A percentile compares a stretch with the other conserved stretches of the same genome.
Conservation (phyloP, 768 basidiomycete species). For the Termitomyces sp. region DNA sequence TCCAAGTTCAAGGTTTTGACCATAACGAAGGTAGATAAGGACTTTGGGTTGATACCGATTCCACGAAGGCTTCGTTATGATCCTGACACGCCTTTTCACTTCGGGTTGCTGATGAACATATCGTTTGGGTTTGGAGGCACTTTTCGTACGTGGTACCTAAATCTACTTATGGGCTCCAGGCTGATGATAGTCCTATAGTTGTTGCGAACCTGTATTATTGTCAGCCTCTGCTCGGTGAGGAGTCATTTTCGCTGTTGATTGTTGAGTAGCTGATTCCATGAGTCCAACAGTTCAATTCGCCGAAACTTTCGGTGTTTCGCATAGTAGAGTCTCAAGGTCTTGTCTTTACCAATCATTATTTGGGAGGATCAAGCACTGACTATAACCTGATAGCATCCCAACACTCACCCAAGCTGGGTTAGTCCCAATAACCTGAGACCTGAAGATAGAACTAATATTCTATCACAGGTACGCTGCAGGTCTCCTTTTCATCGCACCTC, state of each 20-base stretch:
- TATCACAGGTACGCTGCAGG: conserved; percentile 65
- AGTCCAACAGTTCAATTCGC: conserved; percentile 6
- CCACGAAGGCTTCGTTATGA: conserved; percentile 11
- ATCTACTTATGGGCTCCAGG: not conserved
- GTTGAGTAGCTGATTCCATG: too few species aligned
- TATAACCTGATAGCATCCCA: conserved; percentile 4
- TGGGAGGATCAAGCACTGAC: not conserved
- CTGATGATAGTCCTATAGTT: not conserved
- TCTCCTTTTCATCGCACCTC: conserved; percentile 71
- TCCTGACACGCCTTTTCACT: conserved; percentile 8
- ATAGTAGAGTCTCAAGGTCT: conserved; percentile 11
- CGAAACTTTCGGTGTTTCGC: conserved; percentile 6
- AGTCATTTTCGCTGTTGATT: not conserved
- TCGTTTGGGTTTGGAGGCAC: conserved; percentile 9
- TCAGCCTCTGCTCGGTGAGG: conserved; percentile 8
- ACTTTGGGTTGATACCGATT: conserved; percentile 9
- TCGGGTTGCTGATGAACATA: conserved; percentile 8
- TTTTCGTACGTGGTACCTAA: conserved; percentile 1
- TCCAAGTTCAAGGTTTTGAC: not conserved
- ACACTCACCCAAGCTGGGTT: conserved; percentile 13
- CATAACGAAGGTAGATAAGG: not conserved
- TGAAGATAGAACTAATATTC: not conserved
- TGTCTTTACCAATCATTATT: not conserved
- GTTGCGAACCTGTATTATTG: conserved; percentile 11
- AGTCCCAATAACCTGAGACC: not conserved